phyloP scores from a whole-genome alignment of 495 filamentous ascomycete genomes.

The Cercophora samala region DNA sequence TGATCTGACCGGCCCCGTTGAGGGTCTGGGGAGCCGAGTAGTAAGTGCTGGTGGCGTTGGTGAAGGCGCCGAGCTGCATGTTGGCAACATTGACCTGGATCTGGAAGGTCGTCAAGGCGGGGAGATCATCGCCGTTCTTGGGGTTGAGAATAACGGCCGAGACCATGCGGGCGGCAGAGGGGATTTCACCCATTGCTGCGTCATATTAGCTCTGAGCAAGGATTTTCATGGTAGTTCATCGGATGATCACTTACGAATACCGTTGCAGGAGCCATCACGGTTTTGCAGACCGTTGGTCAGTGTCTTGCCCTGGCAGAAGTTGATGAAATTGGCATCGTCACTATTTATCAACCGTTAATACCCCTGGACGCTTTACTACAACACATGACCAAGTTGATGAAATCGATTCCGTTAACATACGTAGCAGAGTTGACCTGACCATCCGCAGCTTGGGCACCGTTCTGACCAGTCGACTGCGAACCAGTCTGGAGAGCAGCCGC shows the following conservation, averaged over 20 bases:
- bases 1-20: constrained; percentile 49
- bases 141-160: constrained; percentile 62
- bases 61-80: constrained; percentile 63
- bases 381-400: not conserved
- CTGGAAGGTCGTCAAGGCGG: constrained; percentile 53
- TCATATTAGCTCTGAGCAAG: constrained; percentile 23
- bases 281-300: constrained; percentile 67
- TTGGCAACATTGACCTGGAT: constrained; percentile 58
- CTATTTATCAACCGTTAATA: constrained; percentile 24
- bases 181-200: constrained; percentile 69
- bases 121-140: constrained; percentile 44
- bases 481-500: constrained; percentile 50
- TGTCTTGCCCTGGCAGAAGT: constrained; percentile 64
- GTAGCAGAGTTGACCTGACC: constrained; percentile 55
- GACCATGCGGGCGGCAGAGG: constrained; percentile 59
- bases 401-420: constrained; percentile 35
- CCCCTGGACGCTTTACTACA: not conserved
- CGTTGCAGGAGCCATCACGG: constrained; percentile 67
- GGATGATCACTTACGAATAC: constrained; percentile 55
- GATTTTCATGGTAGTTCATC: not conserved
- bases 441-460: constrained; percentile 29
- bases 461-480: constrained; percentile 40
- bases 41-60: constrained; percentile 61
- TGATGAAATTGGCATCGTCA: constrained; percentile 62
- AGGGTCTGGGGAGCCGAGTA: constrained; percentile 67